Percentiles rank a stretch among this genome's conserved stretches.
These are phyloP conservation scores for Ceraceosorus guamensis DNA, from an alignment of 1,284 basidiomycete species.

Conservation along the genomic window DNA sequence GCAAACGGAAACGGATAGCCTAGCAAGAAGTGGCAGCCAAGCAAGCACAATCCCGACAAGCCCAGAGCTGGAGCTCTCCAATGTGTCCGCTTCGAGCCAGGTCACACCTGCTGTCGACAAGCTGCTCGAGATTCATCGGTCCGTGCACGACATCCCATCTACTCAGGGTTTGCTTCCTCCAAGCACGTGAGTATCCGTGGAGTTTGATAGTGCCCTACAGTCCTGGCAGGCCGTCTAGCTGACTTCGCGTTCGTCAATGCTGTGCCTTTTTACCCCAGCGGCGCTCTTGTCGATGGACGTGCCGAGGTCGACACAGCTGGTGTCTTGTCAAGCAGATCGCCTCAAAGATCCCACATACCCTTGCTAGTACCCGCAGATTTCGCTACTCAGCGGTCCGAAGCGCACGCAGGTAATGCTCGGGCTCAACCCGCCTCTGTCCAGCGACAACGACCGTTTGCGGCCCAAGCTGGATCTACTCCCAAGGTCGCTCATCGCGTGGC, in stretches of 20 bases:
- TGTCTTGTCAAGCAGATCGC: no score
- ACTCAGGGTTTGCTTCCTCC: no score
- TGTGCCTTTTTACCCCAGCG: no score
- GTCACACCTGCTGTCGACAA: background rate
- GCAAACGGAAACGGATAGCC: background rate
- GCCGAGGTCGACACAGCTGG: no score
- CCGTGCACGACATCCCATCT: no score
- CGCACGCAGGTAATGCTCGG: no score
- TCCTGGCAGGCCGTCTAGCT: background rate
- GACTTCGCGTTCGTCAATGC: no score
- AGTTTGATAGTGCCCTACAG: background rate
- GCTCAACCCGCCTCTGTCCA: no score
- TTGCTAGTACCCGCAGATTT: background rate
- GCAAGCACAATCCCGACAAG: background rate
- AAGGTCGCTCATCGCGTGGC: background rate
- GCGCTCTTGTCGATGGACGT: no score
- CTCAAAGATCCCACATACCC: no score
- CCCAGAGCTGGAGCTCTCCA: background rate
- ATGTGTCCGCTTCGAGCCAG: background rate
- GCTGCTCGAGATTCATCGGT: background rate
- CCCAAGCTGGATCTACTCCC: background rate
- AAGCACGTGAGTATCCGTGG: no score
- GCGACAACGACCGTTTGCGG: background rate
- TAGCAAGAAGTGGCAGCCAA: background rate
- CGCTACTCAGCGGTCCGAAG: background rate